These are phyloP conservation scores for Colletotrichum karsti DNA, from an alignment of 2,329 filamentous ascomycete genomes.

Conservation along the genomic window DNA sequence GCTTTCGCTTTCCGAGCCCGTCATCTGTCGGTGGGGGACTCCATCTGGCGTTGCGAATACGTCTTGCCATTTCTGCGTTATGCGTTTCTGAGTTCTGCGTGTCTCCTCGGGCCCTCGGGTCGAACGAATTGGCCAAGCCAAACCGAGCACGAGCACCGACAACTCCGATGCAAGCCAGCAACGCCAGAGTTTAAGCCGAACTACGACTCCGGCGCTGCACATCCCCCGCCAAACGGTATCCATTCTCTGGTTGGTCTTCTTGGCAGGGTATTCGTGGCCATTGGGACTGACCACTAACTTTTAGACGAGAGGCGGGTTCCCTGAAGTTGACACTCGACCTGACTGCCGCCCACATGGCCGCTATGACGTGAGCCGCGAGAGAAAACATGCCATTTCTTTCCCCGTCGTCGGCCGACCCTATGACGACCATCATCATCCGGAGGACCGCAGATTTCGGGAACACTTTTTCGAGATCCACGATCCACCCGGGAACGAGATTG, in stretches of 20 bases:
- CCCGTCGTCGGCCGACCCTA: background rate
- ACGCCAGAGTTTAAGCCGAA: background rate
- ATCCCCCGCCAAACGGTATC: slow-evolving; percentile 12
- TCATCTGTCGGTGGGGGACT: background rate
- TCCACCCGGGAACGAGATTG: background rate
- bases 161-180: background rate
- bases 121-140: slow-evolving; percentile 1
- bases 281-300: no score
- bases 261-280: background rate
- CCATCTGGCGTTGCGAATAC: background rate
- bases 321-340: background rate
- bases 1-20: background rate
- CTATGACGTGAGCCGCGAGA: slow-evolving; percentile 24
- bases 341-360: background rate
- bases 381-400: slow-evolving; percentile 21
- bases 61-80: background rate
- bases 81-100: background rate
- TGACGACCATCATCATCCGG: background rate
- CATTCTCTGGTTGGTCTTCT: background rate
- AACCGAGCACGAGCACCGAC: background rate
- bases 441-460: background rate
- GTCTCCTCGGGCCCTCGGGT: background rate
- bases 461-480: background rate
- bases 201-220: background rate
- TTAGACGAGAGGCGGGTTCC: no score